Evolutionary conservation across 805 yeast genomes (phyloP), one percentile per base, ranked within the genome.

Genomic region (Candida koratica): DNA sequence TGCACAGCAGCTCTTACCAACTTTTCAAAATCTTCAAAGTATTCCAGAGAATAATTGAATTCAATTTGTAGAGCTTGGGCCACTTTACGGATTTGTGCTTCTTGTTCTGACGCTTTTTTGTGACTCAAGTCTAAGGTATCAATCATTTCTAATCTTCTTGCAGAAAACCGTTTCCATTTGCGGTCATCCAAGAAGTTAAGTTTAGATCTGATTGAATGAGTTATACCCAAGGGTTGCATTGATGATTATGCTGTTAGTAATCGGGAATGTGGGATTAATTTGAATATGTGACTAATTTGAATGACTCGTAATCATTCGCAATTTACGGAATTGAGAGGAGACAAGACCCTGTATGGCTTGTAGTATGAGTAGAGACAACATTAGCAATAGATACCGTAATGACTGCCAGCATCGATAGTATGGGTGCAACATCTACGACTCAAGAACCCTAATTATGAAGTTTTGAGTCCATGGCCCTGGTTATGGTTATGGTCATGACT

Each of bases 1-100:
- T 90, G 98, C 17, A 90, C 81, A 1, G 96, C 97, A 7, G 96
- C 94, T 24, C 95, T 68, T 0, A 93, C 97, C 23, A 90, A 69
- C 55, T 82, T 84, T 57, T 88, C 95, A 55, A 90, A 90, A 46
- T 93, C 97, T 1, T 67, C 58, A 17, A 78, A 61, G 10, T 77
- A 69, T 5, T 69, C 71, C 2, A 59, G 60, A 2, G 81, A 74
- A 54, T 79, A 89, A 4, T 78, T 76, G 50, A 86, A 93, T 60
- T 93, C 98, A 2, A 70, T 65, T 49, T 95, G 67, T 30, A 90
- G 64, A 3, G 82, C 71, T 32, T 75, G 74, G 0, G 97, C 96
- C 24, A 94, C 93, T 34, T 75, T 73, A 32, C 71, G 69, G 30
- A 93, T 88, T 46, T 82, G 82, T 18, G 73, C 77, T 47, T 90